A percentile compares a stretch with the other conserved stretches of the same genome.
These are phyloP conservation scores for Coemansia guatemalensis DNA, from an alignment of 192 early-diverging fungal genomes.

Conservation along the genomic window DNA sequence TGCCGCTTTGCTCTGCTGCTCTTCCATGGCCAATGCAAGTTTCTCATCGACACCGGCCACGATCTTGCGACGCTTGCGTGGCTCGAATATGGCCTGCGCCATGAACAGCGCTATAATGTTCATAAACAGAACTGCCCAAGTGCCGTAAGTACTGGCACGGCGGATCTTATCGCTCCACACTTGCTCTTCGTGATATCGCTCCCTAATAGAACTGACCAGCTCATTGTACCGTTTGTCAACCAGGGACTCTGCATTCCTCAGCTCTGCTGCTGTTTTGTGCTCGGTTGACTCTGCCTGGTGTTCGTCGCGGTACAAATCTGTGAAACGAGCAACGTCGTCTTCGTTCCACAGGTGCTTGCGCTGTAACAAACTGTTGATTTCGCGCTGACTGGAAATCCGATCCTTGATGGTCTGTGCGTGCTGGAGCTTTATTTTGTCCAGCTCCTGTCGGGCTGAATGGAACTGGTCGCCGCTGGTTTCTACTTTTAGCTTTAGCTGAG, in stretches of 20 bases:
- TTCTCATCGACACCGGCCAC: slow-evolving; percentile 67
- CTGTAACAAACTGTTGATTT: slow-evolving; percentile 75
- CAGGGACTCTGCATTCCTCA: slow-evolving; percentile 57
- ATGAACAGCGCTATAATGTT: slow-evolving; percentile 66
- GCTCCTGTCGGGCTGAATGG: slow-evolving; percentile 45
- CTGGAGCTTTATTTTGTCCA: slow-evolving; percentile 53
- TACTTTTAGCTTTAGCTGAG: slow-evolving; percentile 65
- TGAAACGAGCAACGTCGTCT: slow-evolving; percentile 73
- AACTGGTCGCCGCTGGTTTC: slow-evolving; percentile 51
- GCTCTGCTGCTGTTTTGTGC: slow-evolving; percentile 43
- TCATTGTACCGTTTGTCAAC: slow-evolving; percentile 66
- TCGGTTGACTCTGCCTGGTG: slow-evolving; percentile 63
- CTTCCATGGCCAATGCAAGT: slow-evolving; percentile 48
- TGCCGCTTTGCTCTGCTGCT: slow-evolving; percentile 34
- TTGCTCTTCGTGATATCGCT: slow-evolving; percentile 81
- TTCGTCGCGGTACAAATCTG: slow-evolving; percentile 70
- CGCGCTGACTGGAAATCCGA: slow-evolving; percentile 66
- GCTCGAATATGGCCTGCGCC: slow-evolving; percentile 76
- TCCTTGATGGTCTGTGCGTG: slow-evolving; percentile 61
- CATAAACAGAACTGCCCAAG: slow-evolving; percentile 69
- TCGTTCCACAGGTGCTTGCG: slow-evolving; percentile 75
- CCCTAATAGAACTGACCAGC: slow-evolving; percentile 67
- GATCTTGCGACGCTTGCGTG: slow-evolving; percentile 64
- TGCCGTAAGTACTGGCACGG: slow-evolving; percentile 70
- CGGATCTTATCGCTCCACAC: slow-evolving; percentile 87